Evolutionary conservation across 257 asterid species (phyloP), one percentile per base, ranked within the genome.

Genomic region (Solanum piurae): DNA sequence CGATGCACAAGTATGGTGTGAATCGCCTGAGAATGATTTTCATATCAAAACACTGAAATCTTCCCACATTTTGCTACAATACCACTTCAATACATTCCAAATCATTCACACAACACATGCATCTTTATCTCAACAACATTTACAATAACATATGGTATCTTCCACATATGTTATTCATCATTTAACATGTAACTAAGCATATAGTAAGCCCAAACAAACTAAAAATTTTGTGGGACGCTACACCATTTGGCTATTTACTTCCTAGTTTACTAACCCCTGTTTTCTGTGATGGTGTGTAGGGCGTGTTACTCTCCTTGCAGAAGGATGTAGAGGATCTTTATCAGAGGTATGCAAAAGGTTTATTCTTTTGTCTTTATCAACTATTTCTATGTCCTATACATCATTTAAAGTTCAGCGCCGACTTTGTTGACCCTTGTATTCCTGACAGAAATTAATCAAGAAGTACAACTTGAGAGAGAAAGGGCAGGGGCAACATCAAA

Each of bases 251-350:
- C 42, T 46, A 31, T 8, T 23, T 44, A 46, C 42, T 46, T 80
- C 85, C 29, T 46, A 46, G 37, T 80, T 37, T 85, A 25, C 60
- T 79, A 44, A 18, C 7, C 69, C 40, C 66, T 16, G 7, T 88
- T n/a, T 73, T 83, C 76, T 88, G 60, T 84, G 83, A 87, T 89
- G 75, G 89, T 86, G 62, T 93, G 91, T 93, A 97, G 99, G 98
- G 58, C 92, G 91, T 69, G 87, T 95, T 88, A 95, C 94, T 80
- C 95, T 97, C 83, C 91, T 97, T 89, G 98, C 98, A 82, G 99
- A 97, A 95, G 99, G 99, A 83, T 97, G 99, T 91, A 95, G 99
- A 86, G 99, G 99, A 91, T 97, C 98, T 73, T 94, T 97, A 71
- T 94, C 99, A 44, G 99, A 97, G 98, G 99, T 97, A 86, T 88